Evolutionary conservation across 1,139 yeast species (phyloP).

Genomic region (Pichia sp.): DNA sequence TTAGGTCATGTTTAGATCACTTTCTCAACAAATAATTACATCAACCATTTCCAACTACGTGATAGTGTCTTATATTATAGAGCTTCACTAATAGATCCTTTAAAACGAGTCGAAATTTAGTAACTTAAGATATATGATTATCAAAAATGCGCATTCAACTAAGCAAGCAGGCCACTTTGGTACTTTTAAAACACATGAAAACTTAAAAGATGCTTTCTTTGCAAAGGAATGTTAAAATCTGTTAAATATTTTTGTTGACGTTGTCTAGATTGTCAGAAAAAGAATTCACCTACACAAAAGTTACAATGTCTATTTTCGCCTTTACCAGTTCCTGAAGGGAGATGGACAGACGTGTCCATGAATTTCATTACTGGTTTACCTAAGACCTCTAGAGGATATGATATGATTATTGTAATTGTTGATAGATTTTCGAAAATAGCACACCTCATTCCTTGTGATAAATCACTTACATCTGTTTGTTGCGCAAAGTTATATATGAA

Average conservation of each 20-base stretch:
- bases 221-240: conserved; percentile 1
- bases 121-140: background rate
- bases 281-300: background rate
- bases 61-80: conserved; percentile 2
- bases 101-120: background rate
- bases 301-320: conserved; percentile 5
- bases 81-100: background rate
- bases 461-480: background rate
- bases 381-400: background rate
- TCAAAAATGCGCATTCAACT: background rate
- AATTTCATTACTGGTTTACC: conserved; percentile 6
- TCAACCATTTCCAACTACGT: too few species aligned
- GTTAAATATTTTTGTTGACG: background rate
- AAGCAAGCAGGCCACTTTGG: conserved; percentile 4
- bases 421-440: conserved; percentile 6
- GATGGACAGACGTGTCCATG: conserved; percentile 8
- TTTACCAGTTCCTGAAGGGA: conserved; percentile 1
- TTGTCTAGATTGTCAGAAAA: conserved; percentile 3
- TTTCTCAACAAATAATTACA: too few species aligned
- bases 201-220: background rate
- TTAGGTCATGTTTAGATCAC: too few species aligned
- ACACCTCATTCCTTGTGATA: conserved; percentile 1
- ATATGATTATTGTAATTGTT: conserved; percentile 2
- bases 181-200: background rate
- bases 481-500: background rate